Conservation (phyloP, 805 yeast species). For the Barnettozyma salicaria region DNA sequence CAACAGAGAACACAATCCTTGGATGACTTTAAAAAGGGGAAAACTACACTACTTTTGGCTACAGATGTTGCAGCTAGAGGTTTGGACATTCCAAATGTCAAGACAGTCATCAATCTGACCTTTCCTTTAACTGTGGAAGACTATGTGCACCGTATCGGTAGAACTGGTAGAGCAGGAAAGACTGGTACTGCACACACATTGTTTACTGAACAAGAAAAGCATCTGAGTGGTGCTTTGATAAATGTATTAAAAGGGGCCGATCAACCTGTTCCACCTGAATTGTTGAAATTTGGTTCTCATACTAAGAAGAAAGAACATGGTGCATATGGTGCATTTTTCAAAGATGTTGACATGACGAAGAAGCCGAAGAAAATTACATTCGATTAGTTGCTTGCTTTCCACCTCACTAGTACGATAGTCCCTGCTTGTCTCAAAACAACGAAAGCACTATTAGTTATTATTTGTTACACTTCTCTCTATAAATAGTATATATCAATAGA, state of each 20-base stretch:
- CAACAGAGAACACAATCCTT: constrained; percentile 87
- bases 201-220: constrained; percentile 95
- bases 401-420: too few species aligned
- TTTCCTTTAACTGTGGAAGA: constrained; percentile 96
- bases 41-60: constrained; percentile 72
- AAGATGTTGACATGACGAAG: constrained; percentile 80
- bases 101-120: constrained; percentile 88
- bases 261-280: constrained; percentile 93
- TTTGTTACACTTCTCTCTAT: too few species aligned
- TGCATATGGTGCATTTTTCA: constrained; percentile 97
- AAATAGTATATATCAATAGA: too few species aligned
- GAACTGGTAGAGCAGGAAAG: constrained; percentile 97
- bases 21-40: constrained; percentile 77
- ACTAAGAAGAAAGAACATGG: constrained; percentile 96
- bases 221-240: constrained; percentile 87
- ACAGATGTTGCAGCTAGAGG: constrained; percentile 99
- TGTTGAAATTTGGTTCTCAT: constrained; percentile 93
- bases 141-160: constrained; percentile 94
- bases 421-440: too few species aligned
- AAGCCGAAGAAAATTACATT: constrained; percentile 86
- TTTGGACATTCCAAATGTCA: constrained; percentile 94
- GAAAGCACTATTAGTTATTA: too few species aligned
- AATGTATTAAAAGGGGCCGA: constrained; percentile 90
- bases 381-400: constrained; percentile 9
- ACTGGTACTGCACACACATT: constrained; percentile 92